A percentile compares a stretch with the other conserved stretches of the same genome.
Conservation (phyloP, 805 yeast genomes). For the Candida palmyrensis region DNA sequence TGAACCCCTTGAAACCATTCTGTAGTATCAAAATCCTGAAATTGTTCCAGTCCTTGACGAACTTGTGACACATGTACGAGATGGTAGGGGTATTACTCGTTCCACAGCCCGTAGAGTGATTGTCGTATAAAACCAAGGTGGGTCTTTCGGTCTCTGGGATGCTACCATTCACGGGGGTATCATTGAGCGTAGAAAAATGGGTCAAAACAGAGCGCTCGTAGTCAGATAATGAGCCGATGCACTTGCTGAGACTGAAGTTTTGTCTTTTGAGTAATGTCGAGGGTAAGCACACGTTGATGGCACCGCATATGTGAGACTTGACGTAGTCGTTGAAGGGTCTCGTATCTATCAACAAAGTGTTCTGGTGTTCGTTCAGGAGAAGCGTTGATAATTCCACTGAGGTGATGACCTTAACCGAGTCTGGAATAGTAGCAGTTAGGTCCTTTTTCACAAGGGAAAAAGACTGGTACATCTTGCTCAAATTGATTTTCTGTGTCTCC, state of each 20-base stretch:
- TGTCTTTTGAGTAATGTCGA: constrained; percentile 80
- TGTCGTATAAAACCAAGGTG: constrained; percentile 50
- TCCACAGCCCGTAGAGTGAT: constrained; percentile 7
- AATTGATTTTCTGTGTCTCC: constrained; percentile 4
- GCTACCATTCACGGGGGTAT: constrained; percentile 5
- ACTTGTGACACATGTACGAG: constrained; percentile 44
- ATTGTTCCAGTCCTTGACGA: constrained; percentile 33
- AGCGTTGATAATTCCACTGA: not conserved
- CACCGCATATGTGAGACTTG: constrained; percentile 48
- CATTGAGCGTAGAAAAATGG: constrained; percentile 18
- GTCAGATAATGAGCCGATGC: constrained; percentile 55
- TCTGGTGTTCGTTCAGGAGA: not conserved
- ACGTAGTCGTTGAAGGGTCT: constrained; percentile 76
- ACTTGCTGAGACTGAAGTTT: constrained; percentile 60
- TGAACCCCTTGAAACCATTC: constrained; percentile 37
- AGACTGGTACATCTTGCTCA: not conserved
- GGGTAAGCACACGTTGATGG: constrained; percentile 81
- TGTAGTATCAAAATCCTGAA: constrained; percentile 33
- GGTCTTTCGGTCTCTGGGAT: constrained; percentile 7
- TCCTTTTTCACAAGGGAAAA: constrained; percentile 2
- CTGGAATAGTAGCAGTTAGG: constrained; percentile 2
- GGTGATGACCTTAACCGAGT: not conserved
- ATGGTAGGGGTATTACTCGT: constrained; percentile 32
- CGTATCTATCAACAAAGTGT: constrained; percentile 57
- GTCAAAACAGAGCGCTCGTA: constrained; percentile 44